Evolutionary conservation across 2,329 filamentous ascomycete genomes (phyloP).

Genomic region (Neonectria neomacrospora): DNA sequence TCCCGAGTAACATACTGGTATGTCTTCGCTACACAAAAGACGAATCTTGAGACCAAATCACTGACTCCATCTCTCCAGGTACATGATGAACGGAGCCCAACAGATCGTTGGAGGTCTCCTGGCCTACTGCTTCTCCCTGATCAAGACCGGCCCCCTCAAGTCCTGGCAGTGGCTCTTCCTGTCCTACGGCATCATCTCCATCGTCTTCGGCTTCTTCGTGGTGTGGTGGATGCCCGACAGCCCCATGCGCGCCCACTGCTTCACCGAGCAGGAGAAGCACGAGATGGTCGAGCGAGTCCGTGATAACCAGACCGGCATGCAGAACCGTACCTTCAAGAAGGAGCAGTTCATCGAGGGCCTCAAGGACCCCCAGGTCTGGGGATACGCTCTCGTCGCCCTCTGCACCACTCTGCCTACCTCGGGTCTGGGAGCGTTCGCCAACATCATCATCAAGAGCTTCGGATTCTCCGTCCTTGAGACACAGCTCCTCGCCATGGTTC

Average conservation of each 20-base stretch:
- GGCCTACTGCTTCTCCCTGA: slow-evolving; percentile 71
- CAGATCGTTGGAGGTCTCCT: slow-evolving; percentile 78
- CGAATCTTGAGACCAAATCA: not conserved
- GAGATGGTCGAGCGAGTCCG: slow-evolving; percentile 71
- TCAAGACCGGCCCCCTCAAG: slow-evolving; percentile 62
- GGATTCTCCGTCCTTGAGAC: slow-evolving; percentile 74
- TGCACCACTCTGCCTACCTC: slow-evolving; percentile 79
- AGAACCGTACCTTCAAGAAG: slow-evolving; percentile 63
- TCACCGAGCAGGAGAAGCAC: slow-evolving; percentile 72
- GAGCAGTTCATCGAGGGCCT: slow-evolving; percentile 63
- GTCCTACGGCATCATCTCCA: slow-evolving; percentile 70
- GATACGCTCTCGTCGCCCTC: slow-evolving; percentile 72
- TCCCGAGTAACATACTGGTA: slow-evolving; percentile 75
- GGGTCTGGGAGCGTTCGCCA: slow-evolving; percentile 78
- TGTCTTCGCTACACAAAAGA: slow-evolving; percentile 8
- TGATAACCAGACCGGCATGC: slow-evolving; percentile 69
- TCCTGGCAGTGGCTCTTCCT: slow-evolving; percentile 78
- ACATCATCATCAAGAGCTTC: slow-evolving; percentile 78
- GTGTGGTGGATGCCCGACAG: slow-evolving; percentile 73
- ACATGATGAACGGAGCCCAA: slow-evolving; percentile 81
- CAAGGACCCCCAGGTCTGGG: slow-evolving; percentile 73
- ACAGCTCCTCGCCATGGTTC: slow-evolving; percentile 79
- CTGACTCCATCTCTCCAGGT: slow-evolving; percentile 47
- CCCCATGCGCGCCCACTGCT: slow-evolving; percentile 78
- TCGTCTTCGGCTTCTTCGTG: slow-evolving; percentile 74